These are phyloP conservation scores for Neopestalotiopsis rosae DNA, from an alignment of 2,329 filamentous ascomycete genomes.

Conservation along the genomic window DNA sequence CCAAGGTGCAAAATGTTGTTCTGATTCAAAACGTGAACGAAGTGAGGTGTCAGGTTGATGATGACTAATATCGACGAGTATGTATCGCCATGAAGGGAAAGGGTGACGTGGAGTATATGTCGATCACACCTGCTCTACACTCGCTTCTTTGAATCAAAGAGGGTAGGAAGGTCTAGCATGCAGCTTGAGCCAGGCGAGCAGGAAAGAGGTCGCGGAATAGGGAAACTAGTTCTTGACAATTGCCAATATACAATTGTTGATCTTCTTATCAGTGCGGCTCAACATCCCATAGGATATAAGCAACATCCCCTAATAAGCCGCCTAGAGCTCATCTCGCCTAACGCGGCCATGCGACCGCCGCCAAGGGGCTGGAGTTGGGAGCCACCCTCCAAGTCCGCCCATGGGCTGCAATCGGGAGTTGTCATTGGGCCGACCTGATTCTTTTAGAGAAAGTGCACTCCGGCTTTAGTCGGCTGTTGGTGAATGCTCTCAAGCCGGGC, in stretches of 20 bases:
- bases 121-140: neutral
- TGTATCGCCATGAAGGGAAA: neutral
- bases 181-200: neutral
- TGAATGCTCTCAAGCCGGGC: neutral
- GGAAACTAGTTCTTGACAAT: neutral
- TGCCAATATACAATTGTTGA: neutral
- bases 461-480: neutral
- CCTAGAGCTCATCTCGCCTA: neutral
- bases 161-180: neutral
- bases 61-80: neutral
- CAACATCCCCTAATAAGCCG: neutral
- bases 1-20: neutral
- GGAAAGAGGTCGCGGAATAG: neutral
- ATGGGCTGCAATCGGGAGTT: neutral
- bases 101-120: slow-evolving; percentile 1
- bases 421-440: neutral
- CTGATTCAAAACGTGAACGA: neutral
- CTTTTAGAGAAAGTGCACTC: neutral
- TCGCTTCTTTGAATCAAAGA: neutral
- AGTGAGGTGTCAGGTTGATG: neutral
- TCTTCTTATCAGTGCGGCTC: neutral
- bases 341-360: neutral
- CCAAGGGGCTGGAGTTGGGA: neutral
- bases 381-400: neutral
- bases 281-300: neutral